Evolutionary conservation across 192 early-diverging fungal genomes (phyloP), one percentile per base, ranked within the genome.

Genomic region (Allomyces javanicus): DNA sequence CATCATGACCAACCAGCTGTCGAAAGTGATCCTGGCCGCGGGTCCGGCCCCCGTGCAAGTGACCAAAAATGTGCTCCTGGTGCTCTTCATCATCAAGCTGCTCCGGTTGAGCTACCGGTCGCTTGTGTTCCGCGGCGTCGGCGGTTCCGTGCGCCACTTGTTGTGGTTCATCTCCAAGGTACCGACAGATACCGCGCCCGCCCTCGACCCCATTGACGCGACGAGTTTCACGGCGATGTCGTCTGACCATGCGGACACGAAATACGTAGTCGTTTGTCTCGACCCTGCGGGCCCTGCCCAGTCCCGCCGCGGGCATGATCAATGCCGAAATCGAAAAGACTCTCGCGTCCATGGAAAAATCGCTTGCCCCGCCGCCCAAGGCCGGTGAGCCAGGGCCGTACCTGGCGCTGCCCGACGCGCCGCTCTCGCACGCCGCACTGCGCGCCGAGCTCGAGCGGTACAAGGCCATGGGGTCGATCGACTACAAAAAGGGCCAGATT

Each of bases 401-500:
- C 72, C 73, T 78, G 58, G 65, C 73, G 9, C 76, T 94, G 62
- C 92, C 92, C 40, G 70, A 69, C 24, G 62, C 73, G 2, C 86
- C 91, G 43, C 77, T 92, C 73, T 65, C 76, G 7, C 76, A 85
- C 23, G 73, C 83, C 9, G 72, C 77, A 64, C 76, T 93, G 45
- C 67, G 81, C n/a, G 70, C 76, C 1, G 78, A 87, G 25, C 77
- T 92, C 26, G 67, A 75, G 40, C 72, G 81, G 64, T 84, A 75
- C 75, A 81, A 82, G 62, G 71, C 71, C 40, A 80, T 89, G 73
- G 74, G 76, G 3, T 73, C 83, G 33, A 71, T 83, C 17, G 82
- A 92, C 65, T 97, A 92, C 92, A 78, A 87, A 66, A 79, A 79
- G 58, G 94, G 94, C 25, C 86, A 85, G 64, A 85, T 89, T 10